Base-by-base conservation (phyloP, 2,329 filamentous ascomycete species). In the Cytospora piceicola region DNA sequence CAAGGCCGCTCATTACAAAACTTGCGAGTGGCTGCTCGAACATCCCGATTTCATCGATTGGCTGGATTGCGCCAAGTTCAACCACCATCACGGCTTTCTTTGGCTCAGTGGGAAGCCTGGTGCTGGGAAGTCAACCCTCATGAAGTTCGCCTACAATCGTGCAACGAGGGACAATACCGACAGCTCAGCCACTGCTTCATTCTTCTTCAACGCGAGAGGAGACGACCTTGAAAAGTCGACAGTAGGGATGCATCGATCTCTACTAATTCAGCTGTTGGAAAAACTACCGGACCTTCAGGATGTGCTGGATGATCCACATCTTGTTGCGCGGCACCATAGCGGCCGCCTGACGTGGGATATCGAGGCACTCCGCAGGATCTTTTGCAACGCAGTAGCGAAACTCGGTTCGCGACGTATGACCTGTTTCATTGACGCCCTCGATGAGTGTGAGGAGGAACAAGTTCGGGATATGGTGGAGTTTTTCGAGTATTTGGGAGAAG, bases 121-220 rank as follows among this genome's bases (percentile, higher is more conserved):
- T 9, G 4, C 30, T 32, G 30, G 30, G 9, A 32, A 32, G 30
- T 9, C 30, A 14, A 82, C 78, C 0, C 63, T 83, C 32, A 81
- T 81, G 76, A 81, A 79, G 58, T 77, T 75, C 36, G 67, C 69
- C 27, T 70, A 72, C 8, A 64, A 1, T 5, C 61, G 46, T 20
- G 14, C 51, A n/a, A 51, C 15, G 14, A 29, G 51, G 2, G 55
- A 67, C 32, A 7, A 57, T 2, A 22, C 15, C n/a, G 32, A 63
- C 52, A 36, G 39, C 20, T 62, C 29, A 20, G n/a, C 69, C 9
- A 62, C 71, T 7, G 66, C 74, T 7, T 73, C 72, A 0, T 84
- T 83, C 70, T 84, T 83, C 74, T 84, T 84, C 75, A 80, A 82
- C 62, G 80, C 81, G 0, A 72, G 80, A 55, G 81, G 81, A 0